phyloP scores from a whole-genome alignment of 345 rosid species.

The Carallia brachiata region DNA sequence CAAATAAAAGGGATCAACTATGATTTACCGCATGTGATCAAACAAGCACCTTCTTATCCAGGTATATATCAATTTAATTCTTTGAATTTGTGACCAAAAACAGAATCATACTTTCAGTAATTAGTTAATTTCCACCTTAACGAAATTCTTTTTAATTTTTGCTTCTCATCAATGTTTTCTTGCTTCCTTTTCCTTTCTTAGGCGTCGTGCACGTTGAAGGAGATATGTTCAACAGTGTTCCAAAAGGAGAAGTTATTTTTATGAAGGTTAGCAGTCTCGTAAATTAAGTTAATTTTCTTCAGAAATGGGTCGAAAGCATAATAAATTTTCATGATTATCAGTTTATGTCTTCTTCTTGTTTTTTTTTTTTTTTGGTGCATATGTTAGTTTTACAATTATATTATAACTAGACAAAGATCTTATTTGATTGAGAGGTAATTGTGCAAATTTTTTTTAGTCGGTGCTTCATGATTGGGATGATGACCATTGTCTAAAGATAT shows the following conservation, averaged over 20 bases:
- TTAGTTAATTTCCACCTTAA: background rate
- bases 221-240: conserved; percentile 25
- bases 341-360: background rate
- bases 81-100: background rate
- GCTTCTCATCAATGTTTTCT: background rate
- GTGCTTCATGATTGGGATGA: conserved; percentile 41
- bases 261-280: conserved; percentile 16
- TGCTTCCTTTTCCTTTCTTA: background rate
- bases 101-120: background rate
- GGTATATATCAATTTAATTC: background rate
- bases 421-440: too few relatives aligned
- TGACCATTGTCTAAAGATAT: conserved; percentile 35
- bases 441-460: too few relatives aligned
- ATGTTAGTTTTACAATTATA: background rate
- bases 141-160: background rate
- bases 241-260: conserved; percentile 22
- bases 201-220: conserved; percentile 30
- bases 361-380: background rate
- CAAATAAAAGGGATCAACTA: conserved; percentile 20
- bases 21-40: conserved; percentile 16
- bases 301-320: background rate
- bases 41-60: conserved; percentile 17
- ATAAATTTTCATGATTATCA: background rate
- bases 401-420: too few relatives aligned
- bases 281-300: background rate